A percentile compares a stretch with the other conserved stretches of the same genome.
Conservation (phyloP, 305 asterid genomes). For the Plantago rigida region DNA sequence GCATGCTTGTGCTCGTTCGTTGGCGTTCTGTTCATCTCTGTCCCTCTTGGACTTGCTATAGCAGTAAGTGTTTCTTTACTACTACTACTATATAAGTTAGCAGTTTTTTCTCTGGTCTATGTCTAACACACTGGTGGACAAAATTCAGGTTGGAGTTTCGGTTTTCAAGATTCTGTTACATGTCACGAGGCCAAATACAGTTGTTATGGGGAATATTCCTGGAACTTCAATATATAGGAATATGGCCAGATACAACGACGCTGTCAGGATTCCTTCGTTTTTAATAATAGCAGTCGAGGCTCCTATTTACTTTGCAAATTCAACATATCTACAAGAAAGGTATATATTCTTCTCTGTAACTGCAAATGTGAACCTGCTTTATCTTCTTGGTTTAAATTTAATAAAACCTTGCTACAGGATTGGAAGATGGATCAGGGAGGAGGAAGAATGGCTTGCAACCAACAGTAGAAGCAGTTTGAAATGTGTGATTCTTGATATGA, state of each 20-base stretch:
- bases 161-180: constrained; percentile 80
- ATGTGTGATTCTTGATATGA: constrained; percentile 72
- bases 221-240: constrained; percentile 74
- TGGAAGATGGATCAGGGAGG: constrained; percentile 78
- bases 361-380: not conserved
- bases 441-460: constrained; percentile 56
- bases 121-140: not conserved
- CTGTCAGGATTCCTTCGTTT: constrained; percentile 59
- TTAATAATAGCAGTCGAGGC: constrained; percentile 69
- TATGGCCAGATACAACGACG: constrained; percentile 51
- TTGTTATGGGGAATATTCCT: constrained; percentile 58
- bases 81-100: not conserved
- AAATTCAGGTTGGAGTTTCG: constrained; percentile 68
- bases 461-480: constrained; percentile 34
- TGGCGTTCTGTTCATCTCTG: constrained; percentile 92
- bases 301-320: constrained; percentile 79
- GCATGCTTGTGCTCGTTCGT: constrained; percentile 74
- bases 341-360: not conserved
- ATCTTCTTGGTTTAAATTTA: not conserved
- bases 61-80: constrained; percentile 44
- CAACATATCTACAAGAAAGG: constrained; percentile 79
- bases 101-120: not conserved
- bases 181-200: constrained; percentile 80
- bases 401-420: constrained; percentile 36
- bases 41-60: constrained; percentile 75